Percentiles rank a stretch among this genome's conserved stretches.
Conservation (phyloP, 108 stramenopile species). For the Cyclotella choctawhatcheeana region DNA sequence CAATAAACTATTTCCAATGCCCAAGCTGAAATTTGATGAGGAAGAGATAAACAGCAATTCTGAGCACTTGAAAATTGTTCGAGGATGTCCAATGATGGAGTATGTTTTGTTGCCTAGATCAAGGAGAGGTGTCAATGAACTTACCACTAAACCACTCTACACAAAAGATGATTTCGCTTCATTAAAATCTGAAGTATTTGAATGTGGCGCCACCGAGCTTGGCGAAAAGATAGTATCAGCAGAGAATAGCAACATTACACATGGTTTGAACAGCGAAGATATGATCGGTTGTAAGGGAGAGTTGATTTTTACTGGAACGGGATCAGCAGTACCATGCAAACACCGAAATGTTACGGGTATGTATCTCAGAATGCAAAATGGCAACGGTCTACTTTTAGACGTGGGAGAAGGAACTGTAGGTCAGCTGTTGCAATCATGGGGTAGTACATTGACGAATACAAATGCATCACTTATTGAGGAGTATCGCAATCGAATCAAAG, state of each 20-base stretch:
- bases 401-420: slow-evolving; percentile 95
- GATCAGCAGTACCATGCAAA: slow-evolving; percentile 96
- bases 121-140: slow-evolving; percentile 45
- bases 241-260: not conserved
- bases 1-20: slow-evolving; percentile 52
- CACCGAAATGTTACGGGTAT: slow-evolving; percentile 97
- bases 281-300: slow-evolving; percentile 40
- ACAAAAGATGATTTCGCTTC: slow-evolving; percentile 15
- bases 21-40: slow-evolving; percentile 2
- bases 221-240: slow-evolving; percentile 10
- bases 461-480: slow-evolving; percentile 29
- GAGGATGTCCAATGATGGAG: slow-evolving; percentile 66
- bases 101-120: slow-evolving; percentile 67
- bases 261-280: not conserved
- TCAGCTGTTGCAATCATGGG: slow-evolving; percentile 85
- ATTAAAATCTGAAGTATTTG: slow-evolving; percentile 21
- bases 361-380: slow-evolving; percentile 63
- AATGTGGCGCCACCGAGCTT: slow-evolving; percentile 36
- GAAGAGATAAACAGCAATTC: not conserved
- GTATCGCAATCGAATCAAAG: slow-evolving; percentile 41
- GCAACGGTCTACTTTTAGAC: slow-evolving; percentile 85
- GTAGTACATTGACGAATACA: slow-evolving; percentile 21
- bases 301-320: slow-evolving; percentile 95
- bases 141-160: slow-evolving; percentile 35
- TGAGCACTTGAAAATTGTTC: slow-evolving; percentile 19